Conservation (phyloP, 1,284 basidiomycete genomes). For the Puccinia hordei region DNA sequence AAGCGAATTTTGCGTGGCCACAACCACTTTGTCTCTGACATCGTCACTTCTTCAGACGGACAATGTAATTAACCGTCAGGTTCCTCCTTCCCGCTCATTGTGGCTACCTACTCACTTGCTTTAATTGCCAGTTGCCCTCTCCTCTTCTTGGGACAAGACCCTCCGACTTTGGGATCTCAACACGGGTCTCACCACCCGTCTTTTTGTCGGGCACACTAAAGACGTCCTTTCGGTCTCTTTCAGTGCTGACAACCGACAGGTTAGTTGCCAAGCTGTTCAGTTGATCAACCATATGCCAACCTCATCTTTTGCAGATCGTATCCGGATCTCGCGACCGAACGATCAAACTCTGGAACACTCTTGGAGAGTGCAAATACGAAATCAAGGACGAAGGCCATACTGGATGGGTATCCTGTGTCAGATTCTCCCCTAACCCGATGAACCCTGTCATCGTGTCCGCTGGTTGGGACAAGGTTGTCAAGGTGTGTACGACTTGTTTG, state of each 20-base stretch:
- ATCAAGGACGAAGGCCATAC: slow-evolving; percentile 98
- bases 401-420: slow-evolving; percentile 98
- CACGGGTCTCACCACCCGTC: slow-evolving; percentile 87
- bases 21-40: slow-evolving; percentile 99
- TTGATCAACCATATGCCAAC: slow-evolving; percentile 79
- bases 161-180: slow-evolving; percentile 99
- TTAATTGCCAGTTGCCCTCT: slow-evolving; percentile 76
- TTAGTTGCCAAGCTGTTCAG: background rate
- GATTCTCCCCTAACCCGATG: slow-evolving; percentile 96
- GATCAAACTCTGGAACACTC: slow-evolving; percentile 99
- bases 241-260: slow-evolving; percentile 59
- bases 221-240: slow-evolving; percentile 78
- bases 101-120: background rate
- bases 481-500: slow-evolving; percentile 66
- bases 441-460: slow-evolving; percentile 99
- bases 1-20: slow-evolving; percentile 98
- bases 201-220: slow-evolving; percentile 96
- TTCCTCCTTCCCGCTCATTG: too few species aligned
- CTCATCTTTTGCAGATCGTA: slow-evolving; percentile 91
- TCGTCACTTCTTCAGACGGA: slow-evolving; percentile 66
- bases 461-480: slow-evolving; percentile 99
- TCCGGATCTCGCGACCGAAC: slow-evolving; percentile 94
- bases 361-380: slow-evolving; percentile 99
- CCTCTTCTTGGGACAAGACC: slow-evolving; percentile 99
- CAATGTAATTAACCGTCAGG: slow-evolving; percentile 14